Evolutionary conservation across 768 basidiomycete genomes (phyloP).

Genomic region (Strobilomyces confusus): DNA sequence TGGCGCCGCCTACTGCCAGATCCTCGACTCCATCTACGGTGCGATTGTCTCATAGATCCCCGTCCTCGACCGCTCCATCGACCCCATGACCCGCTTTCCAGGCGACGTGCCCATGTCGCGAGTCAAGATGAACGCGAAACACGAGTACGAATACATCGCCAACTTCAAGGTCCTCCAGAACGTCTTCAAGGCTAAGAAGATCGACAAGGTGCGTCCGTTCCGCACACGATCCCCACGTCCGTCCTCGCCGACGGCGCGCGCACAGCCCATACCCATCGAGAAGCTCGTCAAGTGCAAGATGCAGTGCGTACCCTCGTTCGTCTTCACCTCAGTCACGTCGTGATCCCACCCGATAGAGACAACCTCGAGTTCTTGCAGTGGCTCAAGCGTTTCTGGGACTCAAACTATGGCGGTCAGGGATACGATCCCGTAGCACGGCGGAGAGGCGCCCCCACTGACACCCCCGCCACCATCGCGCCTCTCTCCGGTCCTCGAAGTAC

Average conservation of each 20-base stretch:
- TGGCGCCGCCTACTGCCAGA: slow-evolving; percentile 91
- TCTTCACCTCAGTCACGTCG: slow-evolving; percentile 3
- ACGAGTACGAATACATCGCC: slow-evolving; percentile 91
- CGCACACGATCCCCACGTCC: neutral
- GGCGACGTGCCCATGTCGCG: slow-evolving; percentile 87
- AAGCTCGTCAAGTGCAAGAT: slow-evolving; percentile 96
- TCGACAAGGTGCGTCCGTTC: slow-evolving; percentile 75
- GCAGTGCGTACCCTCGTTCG: slow-evolving; percentile 61
- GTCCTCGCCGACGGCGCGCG: neutral
- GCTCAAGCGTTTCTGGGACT: slow-evolving; percentile 95
- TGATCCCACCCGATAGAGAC: slow-evolving; percentile 51
- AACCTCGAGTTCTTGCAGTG: slow-evolving; percentile 99
- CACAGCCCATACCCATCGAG: slow-evolving; percentile 91
- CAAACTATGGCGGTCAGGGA: slow-evolving; percentile 79
- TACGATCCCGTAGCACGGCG: slow-evolving; percentile 85
- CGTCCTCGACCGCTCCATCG: slow-evolving; percentile 6
- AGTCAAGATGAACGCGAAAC: slow-evolving; percentile 95
- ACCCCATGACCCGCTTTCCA: slow-evolving; percentile 30
- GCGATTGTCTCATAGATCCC: slow-evolving; percentile 21
- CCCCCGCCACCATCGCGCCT: slow-evolving; percentile 76
- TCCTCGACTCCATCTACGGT: slow-evolving; percentile 95
- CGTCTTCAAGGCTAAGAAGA: slow-evolving; percentile 84
- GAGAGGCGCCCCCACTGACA: slow-evolving; percentile 70
- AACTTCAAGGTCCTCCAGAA: slow-evolving; percentile 97
- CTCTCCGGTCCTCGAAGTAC: slow-evolving; percentile 42